A percentile compares a stretch with the other conserved stretches of the same genome.
Evolutionary conservation across 805 yeast species (phyloP).

Genomic region (Zygoascus ofunaensis): DNA sequence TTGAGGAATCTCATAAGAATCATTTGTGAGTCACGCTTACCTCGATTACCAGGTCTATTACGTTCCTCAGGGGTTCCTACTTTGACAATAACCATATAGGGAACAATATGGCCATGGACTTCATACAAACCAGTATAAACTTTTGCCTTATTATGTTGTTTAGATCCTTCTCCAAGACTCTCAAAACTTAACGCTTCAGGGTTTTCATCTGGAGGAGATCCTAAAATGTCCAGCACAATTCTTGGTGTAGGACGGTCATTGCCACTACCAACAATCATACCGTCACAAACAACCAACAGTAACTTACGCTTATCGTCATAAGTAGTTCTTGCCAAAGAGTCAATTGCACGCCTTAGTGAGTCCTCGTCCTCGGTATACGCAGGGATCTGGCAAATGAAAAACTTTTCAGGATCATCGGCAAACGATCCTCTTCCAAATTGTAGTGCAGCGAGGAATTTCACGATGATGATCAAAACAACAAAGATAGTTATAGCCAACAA

Average conservation of each 20-base stretch:
- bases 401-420: constrained; percentile 33
- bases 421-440: constrained; percentile 29
- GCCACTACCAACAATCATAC: constrained; percentile 53
- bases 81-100: constrained; percentile 47
- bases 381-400: constrained; percentile 40
- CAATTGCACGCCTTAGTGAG: constrained; percentile 47
- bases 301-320: constrained; percentile 53
- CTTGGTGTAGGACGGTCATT: constrained; percentile 52
- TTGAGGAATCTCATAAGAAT: constrained; percentile 52
- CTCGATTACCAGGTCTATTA: constrained; percentile 52
- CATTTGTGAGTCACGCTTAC: constrained; percentile 57
- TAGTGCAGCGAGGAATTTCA: constrained; percentile 35
- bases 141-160: constrained; percentile 57
- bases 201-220: constrained; percentile 42
- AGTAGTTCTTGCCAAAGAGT: constrained; percentile 48
- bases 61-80: constrained; percentile 54
- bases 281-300: constrained; percentile 50
- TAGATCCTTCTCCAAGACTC: constrained; percentile 50
- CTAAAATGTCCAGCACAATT: constrained; percentile 46
- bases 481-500: constrained; percentile 32
- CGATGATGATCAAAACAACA: constrained; percentile 28
- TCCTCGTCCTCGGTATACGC: constrained; percentile 54
- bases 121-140: constrained; percentile 52
- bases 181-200: constrained; percentile 47
- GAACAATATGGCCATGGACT: constrained; percentile 47